phyloP scores from a whole-genome alignment of 192 early-diverging fungal species.

The Gaertneriomyces semiglobifer region DNA sequence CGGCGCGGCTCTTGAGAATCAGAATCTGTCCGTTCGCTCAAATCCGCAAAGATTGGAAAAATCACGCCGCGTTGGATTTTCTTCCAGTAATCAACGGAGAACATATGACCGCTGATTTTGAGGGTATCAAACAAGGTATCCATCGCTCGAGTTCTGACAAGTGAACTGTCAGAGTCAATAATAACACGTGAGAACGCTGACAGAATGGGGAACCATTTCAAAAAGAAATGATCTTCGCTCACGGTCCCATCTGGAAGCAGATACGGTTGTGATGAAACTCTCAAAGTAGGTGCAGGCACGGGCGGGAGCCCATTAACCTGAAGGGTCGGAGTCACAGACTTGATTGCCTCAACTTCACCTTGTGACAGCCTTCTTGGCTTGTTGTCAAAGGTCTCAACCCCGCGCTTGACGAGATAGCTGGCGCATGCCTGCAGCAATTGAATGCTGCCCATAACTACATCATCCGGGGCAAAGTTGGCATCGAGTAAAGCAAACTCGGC shows the following conservation, averaged over 20 bases:
- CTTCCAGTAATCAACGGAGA: slow-evolving; percentile 49
- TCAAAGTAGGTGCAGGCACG: not conserved
- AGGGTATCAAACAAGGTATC: slow-evolving; percentile 53
- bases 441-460: slow-evolving; percentile 45
- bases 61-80: slow-evolving; percentile 47
- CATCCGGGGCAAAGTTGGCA: slow-evolving; percentile 36
- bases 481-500: slow-evolving; percentile 49
- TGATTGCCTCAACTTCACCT: not conserved
- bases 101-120: slow-evolving; percentile 34
- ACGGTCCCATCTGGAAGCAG: slow-evolving; percentile 39
- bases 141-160: slow-evolving; percentile 41
- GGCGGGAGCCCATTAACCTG: not conserved
- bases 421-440: slow-evolving; percentile 47
- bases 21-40: slow-evolving; percentile 36
- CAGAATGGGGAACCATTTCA: slow-evolving; percentile 59
- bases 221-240: slow-evolving; percentile 53
- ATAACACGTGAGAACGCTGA: slow-evolving; percentile 51
- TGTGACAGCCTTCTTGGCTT: slow-evolving; percentile 3
- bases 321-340: not conserved
- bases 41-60: slow-evolving; percentile 54
- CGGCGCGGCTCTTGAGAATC: not conserved
- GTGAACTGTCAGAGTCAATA: slow-evolving; percentile 40
- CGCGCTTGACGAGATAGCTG: slow-evolving; percentile 37
- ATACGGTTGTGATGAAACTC: slow-evolving; percentile 38
- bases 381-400: not conserved